Conservation (phyloP, 73 alveolate genomes). For the Paramecium sexaurelia region DNA sequence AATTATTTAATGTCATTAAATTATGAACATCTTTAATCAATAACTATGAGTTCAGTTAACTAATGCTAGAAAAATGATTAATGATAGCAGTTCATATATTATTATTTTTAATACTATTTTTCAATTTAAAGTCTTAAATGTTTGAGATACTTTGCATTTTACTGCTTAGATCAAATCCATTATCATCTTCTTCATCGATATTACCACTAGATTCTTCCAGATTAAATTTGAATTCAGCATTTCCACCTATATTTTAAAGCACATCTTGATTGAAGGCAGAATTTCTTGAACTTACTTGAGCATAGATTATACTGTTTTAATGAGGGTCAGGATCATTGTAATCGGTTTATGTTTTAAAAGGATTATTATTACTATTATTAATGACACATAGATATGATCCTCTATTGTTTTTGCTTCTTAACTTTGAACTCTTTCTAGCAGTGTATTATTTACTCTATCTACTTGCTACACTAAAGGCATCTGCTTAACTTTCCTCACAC, state of each 20-base stretch:
- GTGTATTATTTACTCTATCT: neutral
- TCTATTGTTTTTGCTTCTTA: neutral
- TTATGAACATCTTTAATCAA: neutral
- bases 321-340: neutral
- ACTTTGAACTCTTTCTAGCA: neutral
- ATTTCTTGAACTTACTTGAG: constrained; percentile 24
- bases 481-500: constrained; percentile 26
- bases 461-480: neutral
- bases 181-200: neutral
- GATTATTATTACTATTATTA: neutral
- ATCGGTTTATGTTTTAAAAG: neutral
- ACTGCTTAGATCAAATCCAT: constrained; percentile 17
- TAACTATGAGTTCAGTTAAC: no score
- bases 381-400: neutral
- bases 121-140: constrained; percentile 8
- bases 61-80: neutral
- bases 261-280: neutral
- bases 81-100: neutral
- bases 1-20: neutral
- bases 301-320: neutral
- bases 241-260: neutral
- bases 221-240: constrained; percentile 26
- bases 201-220: constrained; percentile 15
- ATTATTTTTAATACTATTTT: neutral
- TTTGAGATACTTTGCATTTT: constrained; percentile 18